Evolutionary conservation across 2,329 filamentous ascomycete species (phyloP), one percentile per base, ranked within the genome.

Genomic region (Pestalotiopsis sp.): DNA sequence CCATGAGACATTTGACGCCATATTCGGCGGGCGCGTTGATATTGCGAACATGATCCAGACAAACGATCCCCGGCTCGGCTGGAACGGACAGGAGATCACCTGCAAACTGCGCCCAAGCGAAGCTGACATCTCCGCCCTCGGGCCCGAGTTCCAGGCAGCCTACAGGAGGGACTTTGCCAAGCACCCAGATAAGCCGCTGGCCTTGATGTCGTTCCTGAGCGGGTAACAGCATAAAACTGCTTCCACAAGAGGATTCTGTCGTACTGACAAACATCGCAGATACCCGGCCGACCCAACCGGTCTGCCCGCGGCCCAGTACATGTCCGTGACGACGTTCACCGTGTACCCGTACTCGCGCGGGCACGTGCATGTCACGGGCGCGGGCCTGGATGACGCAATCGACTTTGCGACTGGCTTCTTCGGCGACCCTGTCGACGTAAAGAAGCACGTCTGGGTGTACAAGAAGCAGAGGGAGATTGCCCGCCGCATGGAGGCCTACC

Each of bases 381-480:
- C 74, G 14, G 17, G 11, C 0, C 68, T 81, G 2, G 72, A 78
- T 7, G 81, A 84, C 20, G 74, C 79, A 0, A 78, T 83, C 7
- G 83, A 88, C 67, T 89, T 90, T 65, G 81, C 87, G 63, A 80
- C 84, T 0, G 88, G 87, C 9, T 88, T 83, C 75, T 80, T 90
- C 38, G 81, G 76, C 3, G 83, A 89, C 64, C 73, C 77, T 13
- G 68, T 86, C n/a, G 88, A 91, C 71, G 56, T 89, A 26, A 84
- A 84, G 72, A 86, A 83, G 71, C 83, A 86, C 13, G 71, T 88
- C 14, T 89, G 88, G 87, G 83, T 80, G 1, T 91, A 91, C 80
- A 91, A 91, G 75, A 85, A 85, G 71, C 81, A 83, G 30, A 86
- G 89, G 4, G 87, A 89, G 73, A 83, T 89, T 63, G 78, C 81